A percentile compares a stretch with the other conserved stretches of the same genome.
These are phyloP conservation scores for Globisporangium orthogonon DNA, from an alignment of 352 stramenopile species.

Conservation along the genomic window DNA sequence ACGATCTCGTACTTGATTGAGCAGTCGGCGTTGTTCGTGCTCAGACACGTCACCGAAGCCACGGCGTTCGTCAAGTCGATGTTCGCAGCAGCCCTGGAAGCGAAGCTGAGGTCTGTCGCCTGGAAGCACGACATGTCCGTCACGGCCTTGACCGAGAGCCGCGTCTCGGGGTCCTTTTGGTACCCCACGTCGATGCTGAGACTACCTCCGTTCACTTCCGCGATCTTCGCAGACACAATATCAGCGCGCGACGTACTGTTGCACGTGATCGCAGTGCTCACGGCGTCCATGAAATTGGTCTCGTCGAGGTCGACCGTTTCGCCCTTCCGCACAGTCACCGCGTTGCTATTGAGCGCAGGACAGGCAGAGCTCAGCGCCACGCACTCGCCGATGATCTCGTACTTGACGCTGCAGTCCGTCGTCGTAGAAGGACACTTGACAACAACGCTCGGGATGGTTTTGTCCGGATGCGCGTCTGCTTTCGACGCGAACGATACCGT, in stretches of 20 bases:
- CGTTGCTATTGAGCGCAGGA: not conserved
- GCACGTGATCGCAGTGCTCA: not conserved
- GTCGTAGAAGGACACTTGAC: not conserved
- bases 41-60: not conserved
- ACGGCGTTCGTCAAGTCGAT: not conserved
- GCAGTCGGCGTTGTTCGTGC: not conserved
- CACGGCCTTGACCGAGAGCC: not conserved
- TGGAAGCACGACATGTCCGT: not conserved
- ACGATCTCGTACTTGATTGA: slow-evolving; percentile 1
- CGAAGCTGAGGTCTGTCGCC: not conserved
- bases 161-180: not conserved
- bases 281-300: not conserved
- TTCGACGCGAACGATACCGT: too few species aligned
- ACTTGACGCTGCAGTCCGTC: not conserved
- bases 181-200: not conserved
- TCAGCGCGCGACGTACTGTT: not conserved
- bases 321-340: not conserved
- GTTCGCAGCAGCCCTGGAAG: not conserved
- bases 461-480: too few species aligned
- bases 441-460: not conserved
- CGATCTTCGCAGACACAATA: not conserved
- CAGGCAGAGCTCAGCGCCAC: not conserved
- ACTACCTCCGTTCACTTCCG: not conserved
- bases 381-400: not conserved
- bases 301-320: not conserved